Evolutionary conservation across 768 basidiomycete species (phyloP).

Genomic region (Xerocomus brunneocitrinus): DNA sequence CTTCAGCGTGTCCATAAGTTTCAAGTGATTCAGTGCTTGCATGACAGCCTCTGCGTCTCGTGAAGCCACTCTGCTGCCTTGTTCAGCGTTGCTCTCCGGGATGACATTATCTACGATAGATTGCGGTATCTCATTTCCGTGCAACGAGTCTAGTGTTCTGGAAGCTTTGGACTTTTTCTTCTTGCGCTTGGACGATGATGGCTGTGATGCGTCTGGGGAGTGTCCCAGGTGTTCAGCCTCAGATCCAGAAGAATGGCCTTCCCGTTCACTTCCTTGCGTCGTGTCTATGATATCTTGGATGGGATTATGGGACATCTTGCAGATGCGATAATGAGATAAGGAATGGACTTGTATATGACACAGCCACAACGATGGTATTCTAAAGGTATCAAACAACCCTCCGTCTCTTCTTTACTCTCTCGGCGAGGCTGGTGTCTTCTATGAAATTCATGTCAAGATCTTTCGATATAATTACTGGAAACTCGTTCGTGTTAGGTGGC

Average conservation of each 20-base stretch:
- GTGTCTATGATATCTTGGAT: constrained; percentile 40
- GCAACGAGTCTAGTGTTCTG: constrained; percentile 21
- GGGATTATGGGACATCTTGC: constrained; percentile 33
- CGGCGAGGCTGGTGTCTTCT: constrained; percentile 29
- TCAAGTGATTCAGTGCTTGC: constrained; percentile 68
- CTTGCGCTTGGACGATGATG: constrained; percentile 56
- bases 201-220: constrained; percentile 16
- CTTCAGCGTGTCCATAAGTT: constrained; percentile 79
- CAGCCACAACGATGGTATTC: constrained; percentile 11
- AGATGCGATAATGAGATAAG: neutral
- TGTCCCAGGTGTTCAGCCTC: constrained; percentile 26
- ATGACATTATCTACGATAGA: constrained; percentile 63
- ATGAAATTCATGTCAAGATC: neutral
- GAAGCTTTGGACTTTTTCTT: constrained; percentile 81
- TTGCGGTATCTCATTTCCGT: constrained; percentile 47
- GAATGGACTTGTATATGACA: constrained; percentile 4
- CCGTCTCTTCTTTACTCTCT: constrained; percentile 43
- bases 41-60: constrained; percentile 65
- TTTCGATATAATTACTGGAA: constrained; percentile 3
- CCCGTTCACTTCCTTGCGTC: constrained; percentile 33
- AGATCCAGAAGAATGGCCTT: constrained; percentile 28
- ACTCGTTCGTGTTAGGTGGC: constrained; percentile 3
- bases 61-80: constrained; percentile 37
- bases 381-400: constrained; percentile 2
- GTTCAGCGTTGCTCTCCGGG: constrained; percentile 60